A percentile compares a stretch with the other conserved stretches of the same genome.
Evolutionary conservation across 1,139 yeast species (phyloP).

Genomic region (Candida albicans): DNA sequence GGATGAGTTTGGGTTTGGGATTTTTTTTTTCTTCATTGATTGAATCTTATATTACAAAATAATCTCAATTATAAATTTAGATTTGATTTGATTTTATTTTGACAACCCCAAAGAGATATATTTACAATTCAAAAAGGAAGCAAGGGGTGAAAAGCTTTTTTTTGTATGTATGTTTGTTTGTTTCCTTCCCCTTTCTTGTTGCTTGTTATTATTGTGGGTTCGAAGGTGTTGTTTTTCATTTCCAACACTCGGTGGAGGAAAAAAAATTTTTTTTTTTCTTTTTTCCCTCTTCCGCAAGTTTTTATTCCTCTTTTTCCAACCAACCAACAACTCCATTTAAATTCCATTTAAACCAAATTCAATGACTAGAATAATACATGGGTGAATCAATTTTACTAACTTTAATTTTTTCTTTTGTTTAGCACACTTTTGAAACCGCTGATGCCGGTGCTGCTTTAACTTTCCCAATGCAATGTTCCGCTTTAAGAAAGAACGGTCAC

Average conservation of each 20-base stretch:
- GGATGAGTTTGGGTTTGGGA: no score
- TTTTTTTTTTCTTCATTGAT: no score
- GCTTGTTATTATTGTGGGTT: neutral
- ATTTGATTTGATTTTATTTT: no score
- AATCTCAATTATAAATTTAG: no score
- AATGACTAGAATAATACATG: neutral
- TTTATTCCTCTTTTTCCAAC: neutral
- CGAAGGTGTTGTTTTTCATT: neutral
- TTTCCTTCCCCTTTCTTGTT: no score
- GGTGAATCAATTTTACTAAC: constrained; percentile 30
- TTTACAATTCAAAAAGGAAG: no score
- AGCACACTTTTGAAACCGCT: constrained; percentile 96
- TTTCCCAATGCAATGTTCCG: constrained; percentile 99
- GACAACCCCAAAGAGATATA: no score
- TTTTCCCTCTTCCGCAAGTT: neutral
- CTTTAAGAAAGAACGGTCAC: constrained; percentile 99
- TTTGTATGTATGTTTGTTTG: no score
- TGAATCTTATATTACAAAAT: no score
- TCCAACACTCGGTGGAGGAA: neutral
- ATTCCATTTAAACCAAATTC: neutral
- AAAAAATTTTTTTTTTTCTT: constrained; percentile 1
- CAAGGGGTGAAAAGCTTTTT: no score
- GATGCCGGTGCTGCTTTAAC: constrained; percentile 99
- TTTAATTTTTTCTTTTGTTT: constrained; percentile 17
- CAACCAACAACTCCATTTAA: neutral